Percentiles rank a stretch among this genome's conserved stretches.
Evolutionary conservation across 2,329 filamentous ascomycete genomes (phyloP).

Genomic region (Xylariaceae sp.): DNA sequence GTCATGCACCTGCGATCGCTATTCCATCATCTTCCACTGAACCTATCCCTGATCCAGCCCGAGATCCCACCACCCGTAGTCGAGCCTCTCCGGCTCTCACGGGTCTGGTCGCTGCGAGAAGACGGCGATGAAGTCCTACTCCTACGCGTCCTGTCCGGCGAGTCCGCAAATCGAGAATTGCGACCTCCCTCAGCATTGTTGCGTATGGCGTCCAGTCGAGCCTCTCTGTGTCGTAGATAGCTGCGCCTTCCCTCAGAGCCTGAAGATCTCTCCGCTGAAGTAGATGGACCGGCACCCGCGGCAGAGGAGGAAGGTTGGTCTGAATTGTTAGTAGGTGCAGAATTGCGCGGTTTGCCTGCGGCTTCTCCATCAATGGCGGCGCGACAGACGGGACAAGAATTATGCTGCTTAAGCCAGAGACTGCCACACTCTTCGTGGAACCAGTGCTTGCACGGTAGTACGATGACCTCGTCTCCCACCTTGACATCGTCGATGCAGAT

Average conservation of each 20-base stretch:
- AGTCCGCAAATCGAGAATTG: conserved; percentile 24
- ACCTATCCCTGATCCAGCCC: conserved; percentile 44
- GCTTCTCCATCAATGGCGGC: conserved; percentile 49
- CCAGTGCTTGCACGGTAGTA: conserved; percentile 88
- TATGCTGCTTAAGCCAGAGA: conserved; percentile 84
- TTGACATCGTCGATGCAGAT: conserved; percentile 90
- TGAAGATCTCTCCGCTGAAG: conserved; percentile 15
- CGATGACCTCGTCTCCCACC: conserved; percentile 69
- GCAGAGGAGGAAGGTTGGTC: background rate
- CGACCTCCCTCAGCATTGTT: conserved; percentile 16
- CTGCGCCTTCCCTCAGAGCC: conserved; percentile 22
- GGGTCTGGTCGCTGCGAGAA: conserved; percentile 28
- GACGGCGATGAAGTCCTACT: conserved; percentile 30
- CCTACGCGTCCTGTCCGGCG: conserved; percentile 19
- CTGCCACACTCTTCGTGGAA: conserved; percentile 83
- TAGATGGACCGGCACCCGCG: conserved; percentile 11
- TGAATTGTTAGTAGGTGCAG: conserved; percentile 9
- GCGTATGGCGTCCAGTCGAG: conserved; percentile 23
- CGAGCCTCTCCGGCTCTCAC: conserved; percentile 35
- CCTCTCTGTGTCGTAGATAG: conserved; percentile 19
- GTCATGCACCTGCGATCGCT: too few relatives aligned
- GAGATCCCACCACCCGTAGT: conserved; percentile 35
- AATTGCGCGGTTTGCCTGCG: conserved; percentile 22
- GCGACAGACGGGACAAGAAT: conserved; percentile 85
- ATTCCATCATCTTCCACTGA: conserved; percentile 26